Base-by-base conservation (phyloP, 352 stramenopile genomes). In the Phytophthora chlamydospora region DNA sequence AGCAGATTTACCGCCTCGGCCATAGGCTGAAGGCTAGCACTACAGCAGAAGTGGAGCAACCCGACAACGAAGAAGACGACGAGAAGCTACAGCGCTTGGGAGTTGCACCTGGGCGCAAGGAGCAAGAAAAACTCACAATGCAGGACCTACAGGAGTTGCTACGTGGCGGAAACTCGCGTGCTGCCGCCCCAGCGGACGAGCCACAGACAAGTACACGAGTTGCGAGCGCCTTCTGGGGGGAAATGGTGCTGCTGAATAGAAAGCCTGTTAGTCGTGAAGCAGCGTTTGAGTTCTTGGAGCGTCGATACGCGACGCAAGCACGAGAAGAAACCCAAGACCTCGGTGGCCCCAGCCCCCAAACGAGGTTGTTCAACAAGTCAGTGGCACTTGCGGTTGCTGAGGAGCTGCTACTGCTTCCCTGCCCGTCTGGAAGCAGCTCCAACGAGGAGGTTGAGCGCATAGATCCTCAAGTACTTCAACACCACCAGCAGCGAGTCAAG, bases 1-100 rank as follows among this genome's bases (percentile, higher is more conserved):
- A 96, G 57, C 85, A 89, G 34, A 97, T 98, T 34, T 80, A 80
- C 58, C 82, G 66, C 24, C 53, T 73, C 34, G 52, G 53, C 21
- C 53, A 73, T 16, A 69, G 47, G 19, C 31, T 54, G 10, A 36
- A 19, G 40, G 2, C 10, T 4, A 32, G 24, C 44, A 19, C 9
- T 19, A 5, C 13, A 27, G 16, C 14, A 29, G 16, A 12, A 29
- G 21, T 35, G 21, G 60, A 46, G 16, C 31, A 39, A 40, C n/a
- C 6, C 16, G 44, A 55, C 24, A 24, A 31, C 7, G 52, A 58
- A 6, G n/a, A 45, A 27, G 54, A 62, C 13, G 61, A 66, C n/a
- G 51, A 73, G 3, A 43, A 68, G 14, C 34, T 64, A 9, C 49
- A 50, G 34, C 62, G 19, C 14, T 68, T 72, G 34, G 69, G 79